Percentiles rank a stretch among this genome's conserved stretches.
Conservation (phyloP, 2,329 filamentous ascomycete genomes). For the Trichophyton benhamiae region DNA sequence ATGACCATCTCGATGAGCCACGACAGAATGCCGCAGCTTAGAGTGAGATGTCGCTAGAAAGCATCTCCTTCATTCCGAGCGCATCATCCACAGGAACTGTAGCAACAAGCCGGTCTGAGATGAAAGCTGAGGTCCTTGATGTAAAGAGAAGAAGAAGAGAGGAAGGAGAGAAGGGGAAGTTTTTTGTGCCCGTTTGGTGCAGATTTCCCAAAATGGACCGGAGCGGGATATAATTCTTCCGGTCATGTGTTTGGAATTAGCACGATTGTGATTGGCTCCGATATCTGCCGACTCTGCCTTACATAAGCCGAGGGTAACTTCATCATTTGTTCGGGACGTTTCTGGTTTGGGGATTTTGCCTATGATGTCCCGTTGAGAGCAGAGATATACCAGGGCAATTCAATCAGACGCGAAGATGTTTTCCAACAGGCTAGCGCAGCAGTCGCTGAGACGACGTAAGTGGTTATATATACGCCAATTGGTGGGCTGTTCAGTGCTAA, state of each 20-base stretch:
- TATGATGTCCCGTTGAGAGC: background rate
- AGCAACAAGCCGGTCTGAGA: conserved; percentile 20
- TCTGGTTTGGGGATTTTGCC: conserved; percentile 1
- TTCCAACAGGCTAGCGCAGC: conserved; percentile 37
- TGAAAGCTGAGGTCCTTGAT: conserved; percentile 30
- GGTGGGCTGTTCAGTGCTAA: conserved; percentile 12
- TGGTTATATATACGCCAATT: conserved; percentile 7
- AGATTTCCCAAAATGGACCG: conserved; percentile 9
- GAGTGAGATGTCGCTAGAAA: conserved; percentile 25
- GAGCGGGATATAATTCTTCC: conserved; percentile 27
- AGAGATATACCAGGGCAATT: background rate
- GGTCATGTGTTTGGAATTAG: conserved; percentile 21
- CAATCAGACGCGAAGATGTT: conserved; percentile 28
- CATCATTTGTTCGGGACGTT: background rate
- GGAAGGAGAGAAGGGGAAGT: conserved; percentile 11
- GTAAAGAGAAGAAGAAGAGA: conserved; percentile 18
- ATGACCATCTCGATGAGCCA: conserved; percentile 26
- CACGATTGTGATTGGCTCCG: conserved; percentile 23
- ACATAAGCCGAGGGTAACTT: conserved; percentile 30
- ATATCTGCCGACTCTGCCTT: conserved; percentile 14
- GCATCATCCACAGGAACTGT: conserved; percentile 5
- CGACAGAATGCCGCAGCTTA: conserved; percentile 35
- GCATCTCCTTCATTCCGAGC: conserved; percentile 29
- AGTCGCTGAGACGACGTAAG: conserved; percentile 39
- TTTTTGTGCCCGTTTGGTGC: conserved; percentile 5